Conservation (phyloP, 2,329 filamentous ascomycete genomes). For the Dothideomycetes sp. region DNA sequence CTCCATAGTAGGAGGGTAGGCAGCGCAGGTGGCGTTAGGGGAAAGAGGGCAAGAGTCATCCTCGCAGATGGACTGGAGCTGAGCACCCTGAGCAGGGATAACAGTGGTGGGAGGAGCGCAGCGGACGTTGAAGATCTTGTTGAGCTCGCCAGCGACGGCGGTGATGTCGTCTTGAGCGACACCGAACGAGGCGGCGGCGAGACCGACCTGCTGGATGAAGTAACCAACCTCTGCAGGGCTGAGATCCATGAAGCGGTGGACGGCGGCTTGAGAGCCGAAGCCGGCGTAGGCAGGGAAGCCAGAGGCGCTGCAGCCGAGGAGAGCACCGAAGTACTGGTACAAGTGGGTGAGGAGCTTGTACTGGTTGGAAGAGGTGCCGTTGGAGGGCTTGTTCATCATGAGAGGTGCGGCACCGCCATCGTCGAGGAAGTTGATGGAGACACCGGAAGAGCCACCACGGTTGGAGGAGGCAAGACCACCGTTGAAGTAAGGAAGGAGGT, state of each 20-base stretch:
- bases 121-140: conserved; percentile 41
- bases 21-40: conserved; percentile 36
- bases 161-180: conserved; percentile 45
- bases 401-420: conserved; percentile 49
- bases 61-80: conserved; percentile 50
- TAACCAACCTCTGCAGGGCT: conserved; percentile 44
- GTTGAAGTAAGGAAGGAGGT: conserved; percentile 52
- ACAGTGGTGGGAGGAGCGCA: conserved; percentile 41
- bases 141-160: conserved; percentile 42
- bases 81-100: conserved; percentile 36
- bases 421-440: conserved; percentile 52
- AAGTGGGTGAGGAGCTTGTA: conserved; percentile 51
- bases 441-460: conserved; percentile 35
- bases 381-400: conserved; percentile 47
- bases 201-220: conserved; percentile 51
- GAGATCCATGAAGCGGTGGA: conserved; percentile 51
- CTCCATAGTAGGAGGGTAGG: conserved; percentile 30
- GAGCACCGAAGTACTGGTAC: conserved; percentile 52
- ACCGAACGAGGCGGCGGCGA: conserved; percentile 50
- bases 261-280: conserved; percentile 40
- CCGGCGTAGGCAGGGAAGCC: conserved; percentile 44
- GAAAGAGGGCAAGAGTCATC: conserved; percentile 42
- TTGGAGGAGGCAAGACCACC: conserved; percentile 48
- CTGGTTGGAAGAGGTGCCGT: conserved; percentile 44
- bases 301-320: conserved; percentile 47